Evolutionary conservation across 2,329 filamentous ascomycete genomes (phyloP).

Genomic region (Aspergillus chevalieri): DNA sequence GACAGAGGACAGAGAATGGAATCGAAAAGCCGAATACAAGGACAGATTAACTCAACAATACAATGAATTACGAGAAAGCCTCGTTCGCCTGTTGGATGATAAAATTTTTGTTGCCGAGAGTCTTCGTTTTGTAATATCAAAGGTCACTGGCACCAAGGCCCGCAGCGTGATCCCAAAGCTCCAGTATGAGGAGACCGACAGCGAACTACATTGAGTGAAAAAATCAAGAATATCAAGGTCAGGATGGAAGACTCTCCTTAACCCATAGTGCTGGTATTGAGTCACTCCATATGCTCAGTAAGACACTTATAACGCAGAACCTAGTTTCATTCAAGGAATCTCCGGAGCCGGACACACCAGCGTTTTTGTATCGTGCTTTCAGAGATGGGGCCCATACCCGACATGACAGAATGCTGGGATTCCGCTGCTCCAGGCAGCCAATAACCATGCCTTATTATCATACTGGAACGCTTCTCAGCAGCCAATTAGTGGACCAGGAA

Average conservation of each 20-base stretch:
- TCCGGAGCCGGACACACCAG: background rate
- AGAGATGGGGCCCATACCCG: background rate
- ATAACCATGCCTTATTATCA: conserved; percentile 4
- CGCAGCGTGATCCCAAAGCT: background rate
- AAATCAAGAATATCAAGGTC: background rate
- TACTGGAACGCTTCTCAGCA: conserved; percentile 5
- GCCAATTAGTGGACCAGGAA: conserved; percentile 3
- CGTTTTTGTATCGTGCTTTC: background rate
- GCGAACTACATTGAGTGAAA: background rate
- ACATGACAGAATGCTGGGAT: conserved; percentile 5
- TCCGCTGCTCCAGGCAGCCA: conserved; percentile 6
- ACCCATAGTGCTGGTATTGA: background rate
- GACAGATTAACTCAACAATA: no score
- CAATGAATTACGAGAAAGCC: no score
- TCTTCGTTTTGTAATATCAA: background rate
- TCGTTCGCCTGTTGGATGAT: background rate
- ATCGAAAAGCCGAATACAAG: no score
- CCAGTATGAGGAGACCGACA: background rate
- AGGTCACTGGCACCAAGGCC: background rate
- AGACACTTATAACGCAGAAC: background rate
- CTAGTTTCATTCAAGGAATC: background rate
- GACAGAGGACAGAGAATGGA: no score
- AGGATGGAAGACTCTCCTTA: background rate
- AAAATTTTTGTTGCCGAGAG: background rate
- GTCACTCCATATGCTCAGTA: background rate